Conservation (phyloP, 2,329 filamentous ascomycete genomes). For the Fusarium algeriense region DNA sequence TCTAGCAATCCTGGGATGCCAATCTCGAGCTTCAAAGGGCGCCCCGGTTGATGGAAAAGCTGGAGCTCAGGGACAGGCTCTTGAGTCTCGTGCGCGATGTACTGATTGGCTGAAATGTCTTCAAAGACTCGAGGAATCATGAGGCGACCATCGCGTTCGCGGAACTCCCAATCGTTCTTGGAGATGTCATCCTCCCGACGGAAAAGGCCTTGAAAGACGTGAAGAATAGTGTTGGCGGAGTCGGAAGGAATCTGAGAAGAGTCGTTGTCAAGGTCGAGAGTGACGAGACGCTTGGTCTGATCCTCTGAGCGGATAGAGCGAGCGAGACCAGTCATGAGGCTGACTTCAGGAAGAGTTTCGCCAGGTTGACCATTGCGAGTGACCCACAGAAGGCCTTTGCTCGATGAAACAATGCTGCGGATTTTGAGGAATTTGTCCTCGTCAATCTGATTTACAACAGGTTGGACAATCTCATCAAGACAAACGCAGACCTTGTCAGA, state of each 20-base stretch:
- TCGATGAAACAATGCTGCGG: neutral
- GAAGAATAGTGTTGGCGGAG: neutral
- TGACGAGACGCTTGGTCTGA: conserved; percentile 1
- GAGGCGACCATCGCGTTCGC: neutral
- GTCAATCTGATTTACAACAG: neutral
- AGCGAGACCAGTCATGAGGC: neutral
- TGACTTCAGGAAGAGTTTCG: neutral
- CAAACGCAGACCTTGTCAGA: neutral
- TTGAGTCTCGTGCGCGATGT: neutral
- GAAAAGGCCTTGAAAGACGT: neutral
- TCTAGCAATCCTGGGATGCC: neutral
- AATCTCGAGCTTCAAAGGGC: conserved; percentile 1
- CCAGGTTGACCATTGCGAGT: neutral
- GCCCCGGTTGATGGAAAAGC: neutral
- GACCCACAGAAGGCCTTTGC: neutral
- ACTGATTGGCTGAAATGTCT: conserved; percentile 4
- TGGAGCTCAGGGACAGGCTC: neutral
- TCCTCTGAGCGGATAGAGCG: conserved; percentile 3
- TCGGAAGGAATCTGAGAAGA: neutral
- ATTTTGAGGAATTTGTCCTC: neutral
- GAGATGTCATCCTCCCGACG: neutral
- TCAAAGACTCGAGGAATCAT: neutral
- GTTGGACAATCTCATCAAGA: neutral
- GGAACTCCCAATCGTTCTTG: conserved; percentile 5
- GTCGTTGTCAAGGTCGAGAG: neutral